A percentile compares a stretch with the other conserved stretches of the same genome.
Evolutionary conservation across 768 basidiomycete species (phyloP).

Genomic region (Scleroderma citrinum): DNA sequence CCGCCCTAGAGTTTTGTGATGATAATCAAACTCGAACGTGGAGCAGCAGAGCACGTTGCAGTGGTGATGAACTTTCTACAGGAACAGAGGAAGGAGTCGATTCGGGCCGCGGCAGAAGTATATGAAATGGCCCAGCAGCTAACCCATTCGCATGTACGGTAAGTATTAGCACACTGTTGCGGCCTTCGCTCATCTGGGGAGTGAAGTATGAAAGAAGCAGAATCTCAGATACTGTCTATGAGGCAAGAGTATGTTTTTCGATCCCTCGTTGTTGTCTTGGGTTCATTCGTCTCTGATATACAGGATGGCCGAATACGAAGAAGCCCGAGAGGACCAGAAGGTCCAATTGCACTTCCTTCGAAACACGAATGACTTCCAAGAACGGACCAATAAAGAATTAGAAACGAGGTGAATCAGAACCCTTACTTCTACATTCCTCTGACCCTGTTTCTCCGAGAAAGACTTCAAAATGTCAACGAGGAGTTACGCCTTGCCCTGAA

Average conservation of each 20-base stretch:
- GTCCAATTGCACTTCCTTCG: slow-evolving; percentile 25
- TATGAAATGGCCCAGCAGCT: slow-evolving; percentile 26
- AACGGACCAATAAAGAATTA: slow-evolving; percentile 18
- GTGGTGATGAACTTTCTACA: slow-evolving; percentile 19
- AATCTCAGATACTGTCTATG: slow-evolving; percentile 22
- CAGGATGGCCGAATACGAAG: slow-evolving; percentile 21
- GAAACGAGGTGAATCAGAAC: slow-evolving; percentile 20
- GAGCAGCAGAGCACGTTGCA: slow-evolving; percentile 16
- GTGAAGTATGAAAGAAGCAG: slow-evolving; percentile 22
- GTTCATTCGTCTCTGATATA: slow-evolving; percentile 9
- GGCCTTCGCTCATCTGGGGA: slow-evolving; percentile 9
- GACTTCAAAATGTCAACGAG: slow-evolving; percentile 16
- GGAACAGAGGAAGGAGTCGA: slow-evolving; percentile 25
- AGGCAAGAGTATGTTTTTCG: slow-evolving; percentile 26
- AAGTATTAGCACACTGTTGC: neutral
- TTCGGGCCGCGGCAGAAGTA: slow-evolving; percentile 15
- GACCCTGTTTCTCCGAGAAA: slow-evolving; percentile 5
- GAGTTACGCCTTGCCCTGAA: slow-evolving; percentile 13
- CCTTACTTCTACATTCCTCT: slow-evolving; percentile 2
- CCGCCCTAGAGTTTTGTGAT: neutral
- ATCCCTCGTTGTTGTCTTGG: slow-evolving; percentile 8
- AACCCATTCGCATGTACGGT: slow-evolving; percentile 18
- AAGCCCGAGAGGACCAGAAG: slow-evolving; percentile 17
- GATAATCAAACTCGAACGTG: slow-evolving; percentile 10
- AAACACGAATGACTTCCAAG: slow-evolving; percentile 26